Evolutionary conservation across 495 filamentous ascomycete species (phyloP).

Genomic region (Durotheca rogersii): DNA sequence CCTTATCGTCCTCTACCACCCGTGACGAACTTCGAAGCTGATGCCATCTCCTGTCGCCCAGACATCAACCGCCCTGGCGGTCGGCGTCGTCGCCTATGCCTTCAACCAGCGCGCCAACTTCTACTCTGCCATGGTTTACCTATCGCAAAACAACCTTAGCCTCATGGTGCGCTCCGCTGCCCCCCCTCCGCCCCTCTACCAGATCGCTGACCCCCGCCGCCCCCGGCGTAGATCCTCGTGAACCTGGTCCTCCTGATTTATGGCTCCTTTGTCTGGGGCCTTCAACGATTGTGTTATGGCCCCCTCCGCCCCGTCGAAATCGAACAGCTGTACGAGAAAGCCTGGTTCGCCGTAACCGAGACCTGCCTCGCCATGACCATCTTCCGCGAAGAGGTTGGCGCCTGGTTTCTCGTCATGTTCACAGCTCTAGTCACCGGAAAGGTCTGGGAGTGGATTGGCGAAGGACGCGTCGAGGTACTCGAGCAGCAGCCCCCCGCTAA

Average conservation of each 20-base stretch:
- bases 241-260: conserved; percentile 81
- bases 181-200: background rate
- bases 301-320: conserved; percentile 89
- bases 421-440: conserved; percentile 87
- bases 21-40: conserved; percentile 10
- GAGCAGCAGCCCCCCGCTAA: conserved; percentile 95
- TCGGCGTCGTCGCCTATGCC: conserved; percentile 79
- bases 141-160: conserved; percentile 92
- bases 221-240: conserved; percentile 67
- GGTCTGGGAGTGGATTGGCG: conserved; percentile 97
- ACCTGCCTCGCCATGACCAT: conserved; percentile 99
- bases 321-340: conserved; percentile 95
- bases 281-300: conserved; percentile 89
- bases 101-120: conserved; percentile 95
- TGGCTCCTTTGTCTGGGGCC: conserved; percentile 73
- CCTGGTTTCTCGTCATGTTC: conserved; percentile 95
- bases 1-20: conserved; percentile 7
- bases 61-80: conserved; percentile 77
- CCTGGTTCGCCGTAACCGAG: conserved; percentile 95
- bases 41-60: conserved; percentile 34
- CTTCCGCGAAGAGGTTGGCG: conserved; percentile 90
- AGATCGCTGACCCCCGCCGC: conserved; percentile 12
- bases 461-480: conserved; percentile 87
- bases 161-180: conserved; percentile 66
- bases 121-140: conserved; percentile 94